A percentile compares a stretch with the other conserved stretches of the same genome.
These are phyloP conservation scores for Acer yangbiense DNA, from an alignment of 345 rosid genomes.

Conservation along the genomic window DNA sequence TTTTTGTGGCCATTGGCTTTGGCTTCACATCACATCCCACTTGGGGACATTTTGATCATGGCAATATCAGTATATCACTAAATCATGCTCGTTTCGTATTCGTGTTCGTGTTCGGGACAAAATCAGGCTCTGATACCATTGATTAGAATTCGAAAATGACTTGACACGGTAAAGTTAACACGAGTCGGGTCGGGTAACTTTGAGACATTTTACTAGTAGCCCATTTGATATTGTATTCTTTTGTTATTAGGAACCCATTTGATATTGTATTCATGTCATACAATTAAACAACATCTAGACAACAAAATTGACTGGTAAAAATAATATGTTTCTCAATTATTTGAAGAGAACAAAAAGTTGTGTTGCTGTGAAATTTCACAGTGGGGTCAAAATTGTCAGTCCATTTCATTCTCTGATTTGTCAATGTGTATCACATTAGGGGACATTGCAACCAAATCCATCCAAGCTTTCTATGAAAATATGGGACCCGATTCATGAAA, in stretches of 20 bases:
- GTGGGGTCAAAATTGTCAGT: background rate
- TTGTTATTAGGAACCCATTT: no score
- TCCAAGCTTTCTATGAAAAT: background rate
- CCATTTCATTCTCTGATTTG: conserved; percentile 8
- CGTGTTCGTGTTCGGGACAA: no score
- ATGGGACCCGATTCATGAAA: conserved; percentile 8
- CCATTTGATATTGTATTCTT: no score
- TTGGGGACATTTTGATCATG: background rate
- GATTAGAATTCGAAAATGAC: background rate
- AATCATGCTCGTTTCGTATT: no score
- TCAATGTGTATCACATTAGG: conserved; percentile 6
- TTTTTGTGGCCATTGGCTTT: background rate
- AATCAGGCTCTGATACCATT: background rate
- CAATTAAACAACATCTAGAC: conserved; percentile 8
- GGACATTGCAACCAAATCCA: conserved; percentile 4
- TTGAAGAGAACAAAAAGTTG: conserved; percentile 3
- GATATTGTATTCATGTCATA: background rate
- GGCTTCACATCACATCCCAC: background rate
- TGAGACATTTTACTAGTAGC: background rate
- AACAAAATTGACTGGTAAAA: conserved; percentile 1
- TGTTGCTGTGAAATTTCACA: no score
- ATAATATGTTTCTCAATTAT: background rate
- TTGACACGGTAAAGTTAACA: no score
- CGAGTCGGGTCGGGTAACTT: background rate
- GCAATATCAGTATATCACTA: background rate